phyloP scores from a whole-genome alignment of 306 rosid species.

The Acacia acuminata region DNA sequence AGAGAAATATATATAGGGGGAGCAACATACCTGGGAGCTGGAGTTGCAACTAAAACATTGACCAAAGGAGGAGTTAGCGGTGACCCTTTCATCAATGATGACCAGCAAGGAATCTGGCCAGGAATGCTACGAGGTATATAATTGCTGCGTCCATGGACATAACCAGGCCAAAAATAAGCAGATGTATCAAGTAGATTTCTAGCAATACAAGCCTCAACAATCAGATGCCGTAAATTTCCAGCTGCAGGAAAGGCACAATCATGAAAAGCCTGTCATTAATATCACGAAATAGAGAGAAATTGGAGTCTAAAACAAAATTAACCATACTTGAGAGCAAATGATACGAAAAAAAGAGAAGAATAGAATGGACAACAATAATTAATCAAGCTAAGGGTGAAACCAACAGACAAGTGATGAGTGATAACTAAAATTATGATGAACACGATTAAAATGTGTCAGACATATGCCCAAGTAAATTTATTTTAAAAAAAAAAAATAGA shows the following conservation, averaged over 20 bases:
- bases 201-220: conserved; percentile 25
- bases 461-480: neutral
- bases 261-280: conserved; percentile 25
- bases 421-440: conserved; percentile 20
- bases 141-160: conserved; percentile 61
- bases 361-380: conserved; percentile 15
- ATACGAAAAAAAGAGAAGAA: conserved; percentile 18
- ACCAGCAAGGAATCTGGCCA: conserved; percentile 70
- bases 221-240: conserved; percentile 90
- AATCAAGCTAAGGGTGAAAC: conserved; percentile 23
- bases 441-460: neutral
- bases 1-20: conserved; percentile 6
- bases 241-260: conserved; percentile 49
- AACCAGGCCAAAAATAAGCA: conserved; percentile 73
- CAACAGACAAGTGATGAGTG: conserved; percentile 10
- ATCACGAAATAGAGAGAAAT: conserved; percentile 7
- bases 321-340: conserved; percentile 16
- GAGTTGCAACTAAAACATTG: conserved; percentile 69
- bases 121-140: conserved; percentile 65
- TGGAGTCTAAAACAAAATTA: conserved; percentile 22
- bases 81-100: conserved; percentile 81
- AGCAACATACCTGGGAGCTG: conserved; percentile 88
- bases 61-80: conserved; percentile 67
- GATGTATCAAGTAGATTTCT: neutral
- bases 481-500: neutral